phyloP scores from a whole-genome alignment of 495 filamentous ascomycete species.

The Penicillium canescens region DNA sequence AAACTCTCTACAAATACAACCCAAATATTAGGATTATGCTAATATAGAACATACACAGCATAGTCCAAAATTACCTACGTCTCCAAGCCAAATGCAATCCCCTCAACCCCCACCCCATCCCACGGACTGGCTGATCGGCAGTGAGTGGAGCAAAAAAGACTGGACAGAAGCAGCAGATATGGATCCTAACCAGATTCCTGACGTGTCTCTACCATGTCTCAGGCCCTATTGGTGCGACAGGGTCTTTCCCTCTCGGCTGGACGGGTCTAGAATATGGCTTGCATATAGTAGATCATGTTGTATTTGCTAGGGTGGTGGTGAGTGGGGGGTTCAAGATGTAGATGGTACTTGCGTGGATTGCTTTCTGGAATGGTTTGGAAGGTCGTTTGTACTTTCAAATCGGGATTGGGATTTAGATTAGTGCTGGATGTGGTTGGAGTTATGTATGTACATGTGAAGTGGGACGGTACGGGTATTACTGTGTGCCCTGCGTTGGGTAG shows the following conservation, averaged over 20 bases:
- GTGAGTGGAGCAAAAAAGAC: conserved; percentile 2
- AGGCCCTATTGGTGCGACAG: conserved; percentile 1
- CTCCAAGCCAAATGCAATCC: neutral
- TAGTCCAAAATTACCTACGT: neutral
- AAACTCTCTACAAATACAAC: no score
- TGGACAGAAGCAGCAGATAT: neutral
- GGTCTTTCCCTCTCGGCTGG: neutral
- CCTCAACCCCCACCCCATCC: neutral
- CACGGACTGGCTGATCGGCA: neutral
- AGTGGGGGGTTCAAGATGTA: no score
- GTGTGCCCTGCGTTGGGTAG: conserved; percentile 1
- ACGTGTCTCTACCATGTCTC: conserved; percentile 1
- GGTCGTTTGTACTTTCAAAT: no score
- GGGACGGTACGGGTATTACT: neutral
- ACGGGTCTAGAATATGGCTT: conserved; percentile 1
- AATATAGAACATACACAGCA: no score
- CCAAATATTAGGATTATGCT: no score
- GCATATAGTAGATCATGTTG: neutral
- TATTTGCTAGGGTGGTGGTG: neutral
- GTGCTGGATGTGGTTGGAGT: neutral
- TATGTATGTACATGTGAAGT: no score
- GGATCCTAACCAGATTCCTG: conserved; percentile 1
- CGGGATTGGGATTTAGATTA: neutral
- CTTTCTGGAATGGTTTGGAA: no score
- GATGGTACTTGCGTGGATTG: no score